Percentiles rank a stretch among this genome's conserved stretches.
Evolutionary conservation across 768 basidiomycete species (phyloP).

Genomic region (Boletus fagicola): DNA sequence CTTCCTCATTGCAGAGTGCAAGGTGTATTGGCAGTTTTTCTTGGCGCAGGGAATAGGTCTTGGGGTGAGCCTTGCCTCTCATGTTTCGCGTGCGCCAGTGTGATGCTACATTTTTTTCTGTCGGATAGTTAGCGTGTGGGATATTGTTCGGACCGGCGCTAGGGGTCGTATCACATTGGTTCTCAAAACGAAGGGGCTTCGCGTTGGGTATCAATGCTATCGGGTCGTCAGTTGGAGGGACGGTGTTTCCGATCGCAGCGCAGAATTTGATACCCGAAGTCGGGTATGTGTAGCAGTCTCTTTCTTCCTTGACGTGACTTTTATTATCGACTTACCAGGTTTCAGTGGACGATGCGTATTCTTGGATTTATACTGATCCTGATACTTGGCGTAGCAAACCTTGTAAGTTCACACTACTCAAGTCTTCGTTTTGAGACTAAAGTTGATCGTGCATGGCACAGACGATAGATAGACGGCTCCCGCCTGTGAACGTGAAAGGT

Average conservation of each 20-base stretch:
- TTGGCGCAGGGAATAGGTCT: constrained; percentile 69
- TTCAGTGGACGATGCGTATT: constrained; percentile 74
- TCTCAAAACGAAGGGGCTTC: constrained; percentile 52
- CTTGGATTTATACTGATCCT: constrained; percentile 61
- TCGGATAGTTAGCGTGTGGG: constrained; percentile 42
- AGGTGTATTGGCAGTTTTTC: constrained; percentile 72
- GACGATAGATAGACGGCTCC: constrained; percentile 47
- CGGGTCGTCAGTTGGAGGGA: constrained; percentile 69
- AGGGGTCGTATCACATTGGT: constrained; percentile 71
- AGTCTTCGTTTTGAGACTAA: too few species aligned
- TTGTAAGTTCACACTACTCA: constrained; percentile 35
- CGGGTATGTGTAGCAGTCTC: constrained; percentile 43
- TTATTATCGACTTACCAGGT: constrained; percentile 40
- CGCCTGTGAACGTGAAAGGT: constrained; percentile 50
- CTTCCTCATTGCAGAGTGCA: constrained; percentile 71
- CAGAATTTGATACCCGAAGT: constrained; percentile 52
- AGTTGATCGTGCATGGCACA: constrained; percentile 1
- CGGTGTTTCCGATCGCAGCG: constrained; percentile 59
- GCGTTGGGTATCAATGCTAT: constrained; percentile 63
- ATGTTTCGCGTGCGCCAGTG: too few species aligned
- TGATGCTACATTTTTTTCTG: neutral
- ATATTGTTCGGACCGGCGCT: constrained; percentile 61
- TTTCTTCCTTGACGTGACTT: neutral
- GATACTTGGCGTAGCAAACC: constrained; percentile 51
- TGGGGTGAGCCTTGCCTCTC: constrained; percentile 45